Base-by-base conservation (phyloP, 1,139 yeast species). In the Yamadazyma friedrichii region DNA sequence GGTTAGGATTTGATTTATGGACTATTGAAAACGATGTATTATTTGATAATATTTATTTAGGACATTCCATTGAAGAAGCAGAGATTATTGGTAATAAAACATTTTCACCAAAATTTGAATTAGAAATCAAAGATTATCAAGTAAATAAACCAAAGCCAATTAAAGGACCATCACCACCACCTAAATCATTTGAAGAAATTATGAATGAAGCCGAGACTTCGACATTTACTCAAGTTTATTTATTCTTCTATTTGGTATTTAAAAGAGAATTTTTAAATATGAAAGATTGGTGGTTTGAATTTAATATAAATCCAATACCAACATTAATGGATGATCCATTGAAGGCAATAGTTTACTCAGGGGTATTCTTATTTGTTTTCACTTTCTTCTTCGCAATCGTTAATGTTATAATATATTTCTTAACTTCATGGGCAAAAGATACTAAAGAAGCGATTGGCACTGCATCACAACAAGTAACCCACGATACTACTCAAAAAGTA, bases 1-100 rank as follows among this genome's bases (percentile, higher is more conserved):
- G 86, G 8, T 55, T 91, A 41, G 96, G 96, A 4, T 86, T 91
- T 58, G 98, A 91, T 61, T 70, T 89, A 50, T 89, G 96, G 96
- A 80, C 94, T 42, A 84, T 89, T 83, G 85, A 87, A 50, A 71
- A 74, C 35, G 78, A 84, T 40, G 77, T 88, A 38, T 53, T 87
- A 56, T 88, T 91, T 58, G 88, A 88, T 61, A 88, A 89, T 64
- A 80, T 89, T 42, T 89, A 88, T 59, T 59, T 91, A 47, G 97
- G 97, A 11, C 93, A 87, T 56, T 81, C 88, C 3, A 65, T 88
- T 13, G 70, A 65, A 22, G 96, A 89, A 56, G 97, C 97, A 8
- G 96, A 89, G 65, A 48, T 56, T 11, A 72, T 89, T 51, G 97
- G 96, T 17, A 89, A 89, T 58, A 60, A 65, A 13, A 88, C 97